A percentile compares a stretch with the other conserved stretches of the same genome.
Evolutionary conservation across 177 flowering plant genomes (phyloP).

Genomic region (Telopea speciosissima): DNA sequence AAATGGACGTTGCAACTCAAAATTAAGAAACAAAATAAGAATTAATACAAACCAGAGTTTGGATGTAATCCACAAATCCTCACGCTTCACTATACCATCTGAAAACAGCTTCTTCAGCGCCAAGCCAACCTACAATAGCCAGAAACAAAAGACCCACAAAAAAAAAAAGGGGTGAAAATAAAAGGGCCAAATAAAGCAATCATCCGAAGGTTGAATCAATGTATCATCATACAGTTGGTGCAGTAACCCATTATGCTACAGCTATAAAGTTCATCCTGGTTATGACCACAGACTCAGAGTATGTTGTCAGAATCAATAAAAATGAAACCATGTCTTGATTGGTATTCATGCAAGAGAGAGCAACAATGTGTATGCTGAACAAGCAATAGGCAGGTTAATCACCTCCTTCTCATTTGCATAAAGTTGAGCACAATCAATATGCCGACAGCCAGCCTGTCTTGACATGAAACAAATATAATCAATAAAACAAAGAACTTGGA

Average conservation of each 20-base stretch:
- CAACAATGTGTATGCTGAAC: too few relatives aligned
- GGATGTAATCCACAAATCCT: constrained; percentile 82
- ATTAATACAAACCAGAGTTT: constrained; percentile 73
- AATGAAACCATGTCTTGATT: too few relatives aligned
- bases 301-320: too few relatives aligned
- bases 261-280: too few relatives aligned
- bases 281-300: too few relatives aligned
- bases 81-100: constrained; percentile 81
- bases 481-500: background rate
- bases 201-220: too few relatives aligned
- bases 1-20: background rate
- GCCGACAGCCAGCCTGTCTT: constrained; percentile 27
- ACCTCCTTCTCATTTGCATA: constrained; percentile 22
- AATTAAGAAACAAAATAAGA: too few relatives aligned
- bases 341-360: too few relatives aligned
- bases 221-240: too few relatives aligned
- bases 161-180: background rate
- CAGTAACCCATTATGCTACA: too few relatives aligned
- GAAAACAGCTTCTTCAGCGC: constrained; percentile 66
- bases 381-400: background rate
- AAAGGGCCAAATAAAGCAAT: background rate
- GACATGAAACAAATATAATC: background rate
- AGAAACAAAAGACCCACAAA: background rate
- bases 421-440: constrained; percentile 23
- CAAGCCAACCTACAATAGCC: constrained; percentile 50